A percentile compares a stretch with the other conserved stretches of the same genome.
Conservation (phyloP, 768 basidiomycete genomes). For the Lentinus brumalis region DNA sequence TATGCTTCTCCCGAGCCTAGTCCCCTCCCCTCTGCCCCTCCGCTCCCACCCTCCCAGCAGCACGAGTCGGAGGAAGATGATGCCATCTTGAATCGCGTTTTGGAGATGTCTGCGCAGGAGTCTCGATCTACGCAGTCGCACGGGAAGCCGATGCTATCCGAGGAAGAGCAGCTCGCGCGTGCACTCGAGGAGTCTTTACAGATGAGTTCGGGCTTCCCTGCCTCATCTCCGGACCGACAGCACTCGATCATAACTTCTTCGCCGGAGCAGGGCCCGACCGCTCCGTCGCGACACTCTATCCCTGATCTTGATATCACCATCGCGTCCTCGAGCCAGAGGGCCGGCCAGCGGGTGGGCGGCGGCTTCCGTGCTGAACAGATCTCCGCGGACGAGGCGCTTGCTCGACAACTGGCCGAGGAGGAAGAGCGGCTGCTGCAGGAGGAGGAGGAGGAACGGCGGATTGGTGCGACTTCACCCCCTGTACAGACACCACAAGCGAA, state of each 20-base stretch:
- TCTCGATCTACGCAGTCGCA: slow-evolving; percentile 5
- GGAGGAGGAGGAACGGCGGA: slow-evolving; percentile 35
- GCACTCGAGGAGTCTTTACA: slow-evolving; percentile 59
- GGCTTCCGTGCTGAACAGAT: slow-evolving; percentile 20
- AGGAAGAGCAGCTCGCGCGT: slow-evolving; percentile 67
- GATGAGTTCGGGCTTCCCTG: neutral
- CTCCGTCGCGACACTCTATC: slow-evolving; percentile 1
- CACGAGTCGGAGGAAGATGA: slow-evolving; percentile 6
- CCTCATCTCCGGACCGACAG: slow-evolving; percentile 5
- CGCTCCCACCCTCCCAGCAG: neutral
- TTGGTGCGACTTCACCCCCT: neutral
- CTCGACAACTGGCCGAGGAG: slow-evolving; percentile 40
- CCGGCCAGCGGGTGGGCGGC: neutral
- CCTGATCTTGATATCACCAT: slow-evolving; percentile 4
- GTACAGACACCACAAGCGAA: neutral
- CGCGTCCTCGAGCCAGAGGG: neutral
- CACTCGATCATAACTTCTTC: slow-evolving; percentile 14
- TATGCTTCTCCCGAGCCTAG: neutral
- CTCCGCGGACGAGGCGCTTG: slow-evolving; percentile 46
- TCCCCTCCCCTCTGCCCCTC: slow-evolving; percentile 7
- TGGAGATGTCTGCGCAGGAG: slow-evolving; percentile 24
- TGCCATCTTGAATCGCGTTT: slow-evolving; percentile 17
- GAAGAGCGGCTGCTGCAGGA: slow-evolving; percentile 35
- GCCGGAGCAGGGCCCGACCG: slow-evolving; percentile 11
- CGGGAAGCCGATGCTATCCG: slow-evolving; percentile 28